A percentile compares a stretch with the other conserved stretches of the same genome.
phyloP scores from a whole-genome alignment of 352 stramenopile genomes.

The Pelagophyceae sp. region DNA sequence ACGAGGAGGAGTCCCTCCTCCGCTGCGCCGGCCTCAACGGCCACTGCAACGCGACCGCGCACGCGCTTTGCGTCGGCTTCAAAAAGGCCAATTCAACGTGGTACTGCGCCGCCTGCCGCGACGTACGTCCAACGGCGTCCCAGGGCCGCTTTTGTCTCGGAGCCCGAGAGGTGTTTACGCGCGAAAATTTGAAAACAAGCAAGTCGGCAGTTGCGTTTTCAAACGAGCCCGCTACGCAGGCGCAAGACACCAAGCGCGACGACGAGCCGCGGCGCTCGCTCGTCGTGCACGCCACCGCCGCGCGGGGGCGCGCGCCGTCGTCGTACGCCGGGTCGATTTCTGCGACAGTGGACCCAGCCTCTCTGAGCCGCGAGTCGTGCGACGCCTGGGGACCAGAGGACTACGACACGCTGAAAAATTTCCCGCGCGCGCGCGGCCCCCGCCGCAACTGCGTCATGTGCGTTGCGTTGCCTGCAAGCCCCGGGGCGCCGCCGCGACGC shows the following conservation, averaged over 20 bases:
- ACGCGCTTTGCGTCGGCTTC: constrained; percentile 6
- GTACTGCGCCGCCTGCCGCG: background rate
- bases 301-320: background rate
- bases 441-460: background rate
- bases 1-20: background rate
- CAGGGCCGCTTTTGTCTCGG: too few relatives aligned
- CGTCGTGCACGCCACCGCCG: background rate
- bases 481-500: too few relatives aligned
- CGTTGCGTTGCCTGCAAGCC: too few relatives aligned
- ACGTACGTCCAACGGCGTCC: too few relatives aligned
- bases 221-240: too few relatives aligned
- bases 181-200: too few relatives aligned
- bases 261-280: background rate
- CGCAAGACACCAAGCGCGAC: background rate
- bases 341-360: background rate
- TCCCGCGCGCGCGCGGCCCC: background rate
- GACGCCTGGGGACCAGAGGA: background rate
- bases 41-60: constrained; percentile 5
- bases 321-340: background rate
- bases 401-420: background rate
- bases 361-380: background rate
- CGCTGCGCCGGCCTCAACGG: background rate
- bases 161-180: too few relatives aligned
- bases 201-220: too few relatives aligned
- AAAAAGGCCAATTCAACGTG: background rate